Evolutionary conservation across 306 rosid genomes (phyloP).

Genomic region (Cicer pinnatifidum): DNA sequence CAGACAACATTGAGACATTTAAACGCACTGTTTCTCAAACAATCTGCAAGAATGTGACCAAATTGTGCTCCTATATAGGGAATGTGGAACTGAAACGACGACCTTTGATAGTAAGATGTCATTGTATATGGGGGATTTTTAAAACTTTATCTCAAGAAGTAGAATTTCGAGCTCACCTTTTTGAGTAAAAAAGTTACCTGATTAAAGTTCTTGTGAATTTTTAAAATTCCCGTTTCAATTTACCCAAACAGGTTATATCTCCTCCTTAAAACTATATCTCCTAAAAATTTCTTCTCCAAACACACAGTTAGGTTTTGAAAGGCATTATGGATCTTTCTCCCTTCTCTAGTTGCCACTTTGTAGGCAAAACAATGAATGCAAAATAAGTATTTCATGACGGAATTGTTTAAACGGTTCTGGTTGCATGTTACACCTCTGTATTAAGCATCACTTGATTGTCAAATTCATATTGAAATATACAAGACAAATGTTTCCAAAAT

Average conservation of each 20-base stretch:
- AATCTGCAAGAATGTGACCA: constrained; percentile 14
- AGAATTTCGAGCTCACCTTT: constrained; percentile 8
- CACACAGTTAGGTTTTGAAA: constrained; percentile 20
- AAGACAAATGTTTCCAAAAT: constrained; percentile 17
- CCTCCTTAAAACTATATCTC: neutral
- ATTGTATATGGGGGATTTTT: neutral
- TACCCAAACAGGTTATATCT: neutral
- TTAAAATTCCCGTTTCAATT: neutral
- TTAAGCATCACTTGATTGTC: constrained; percentile 26
- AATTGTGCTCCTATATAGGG: neutral
- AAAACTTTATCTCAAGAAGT: neutral
- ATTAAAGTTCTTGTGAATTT: neutral
- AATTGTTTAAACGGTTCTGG: constrained; percentile 36
- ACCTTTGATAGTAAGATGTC: constrained; percentile 9
- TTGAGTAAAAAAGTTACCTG: constrained; percentile 2
- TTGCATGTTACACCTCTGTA: constrained; percentile 33
- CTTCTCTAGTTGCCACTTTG: constrained; percentile 8
- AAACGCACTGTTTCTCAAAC: neutral
- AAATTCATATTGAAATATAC: constrained; percentile 33
- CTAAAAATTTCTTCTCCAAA: neutral
- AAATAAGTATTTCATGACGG: constrained; percentile 18
- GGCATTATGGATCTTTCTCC: constrained; percentile 21
- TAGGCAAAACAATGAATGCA: constrained; percentile 10
- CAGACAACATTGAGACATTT: neutral
- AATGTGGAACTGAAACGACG: neutral